Evolutionary conservation across 2,329 filamentous ascomycete species (phyloP), one percentile per base, ranked within the genome.

Genomic region (Fusarium mangiferae): DNA sequence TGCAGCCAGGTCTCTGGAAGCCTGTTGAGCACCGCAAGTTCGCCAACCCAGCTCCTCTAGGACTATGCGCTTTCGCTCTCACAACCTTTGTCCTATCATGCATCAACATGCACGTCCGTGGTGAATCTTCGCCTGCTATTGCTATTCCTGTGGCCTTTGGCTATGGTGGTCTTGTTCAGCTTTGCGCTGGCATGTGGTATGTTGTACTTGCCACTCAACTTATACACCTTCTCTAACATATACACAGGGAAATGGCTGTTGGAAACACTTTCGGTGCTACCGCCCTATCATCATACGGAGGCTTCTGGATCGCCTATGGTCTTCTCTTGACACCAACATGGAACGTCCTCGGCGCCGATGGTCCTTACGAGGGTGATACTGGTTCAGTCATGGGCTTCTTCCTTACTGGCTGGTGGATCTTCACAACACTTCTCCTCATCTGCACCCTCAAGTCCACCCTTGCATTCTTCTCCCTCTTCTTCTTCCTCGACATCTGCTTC

Each of bases 201-300:
- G 89, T 87, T 30, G 33, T 61, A 22, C 41, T n/a, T 9, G 6
- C 13, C 8, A 11, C 13, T 26, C 38, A 26, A 54, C 35, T 18
- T 18, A 20, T 45, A 6, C 10, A 24, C 24, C 10, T 42, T 7
- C 5, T 24, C 72, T 77, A 35, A 77, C 39, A 46, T 11, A 10
- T n/a, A 36, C 48, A 17, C 60, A 94, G 92, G 93, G 93, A 96
- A 85, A 94, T 96, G 90, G 93, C 93, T 41, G 88, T 94, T n/a
- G 93, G 93, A 65, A 96, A 96, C 87, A 96, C 94, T 17, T 95
- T 96, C 75, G 93, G 93, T 87, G 93, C 93, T 59, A 95, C 93
- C 30, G 93, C 93, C 26, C 85, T 96, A 65, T 93, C 92, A 15
- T 95, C 93, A 1, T 96, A 94, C 79, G 93, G 94, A 77, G 93